A percentile compares a stretch with the other conserved stretches of the same genome.
phyloP scores from a whole-genome alignment of 2,329 filamentous ascomycete genomes.

The Penicillium sp. region DNA sequence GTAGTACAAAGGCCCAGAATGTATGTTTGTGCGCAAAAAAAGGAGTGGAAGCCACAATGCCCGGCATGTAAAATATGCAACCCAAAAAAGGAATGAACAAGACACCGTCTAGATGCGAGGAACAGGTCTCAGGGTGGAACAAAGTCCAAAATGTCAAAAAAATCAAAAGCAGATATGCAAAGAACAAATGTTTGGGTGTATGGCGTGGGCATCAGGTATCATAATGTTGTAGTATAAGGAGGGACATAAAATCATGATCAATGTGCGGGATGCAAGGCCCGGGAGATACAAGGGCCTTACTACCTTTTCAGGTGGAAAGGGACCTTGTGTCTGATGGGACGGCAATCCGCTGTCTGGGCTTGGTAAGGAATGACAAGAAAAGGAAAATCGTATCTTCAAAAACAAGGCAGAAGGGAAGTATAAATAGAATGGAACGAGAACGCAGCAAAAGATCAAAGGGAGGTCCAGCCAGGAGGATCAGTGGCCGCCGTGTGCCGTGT shows the following conservation, averaged over 20 bases:
- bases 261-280: not conserved
- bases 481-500: slow-evolving; percentile 26
- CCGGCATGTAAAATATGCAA: slow-evolving; percentile 27
- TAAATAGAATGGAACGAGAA: slow-evolving; percentile 23
- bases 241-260: slow-evolving; percentile 34
- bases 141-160: not conserved
- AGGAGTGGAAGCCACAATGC: slow-evolving; percentile 36
- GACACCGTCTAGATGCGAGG: slow-evolving; percentile 35
- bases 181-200: slow-evolving; percentile 12
- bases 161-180: slow-evolving; percentile 14
- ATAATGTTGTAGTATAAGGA: slow-evolving; percentile 29
- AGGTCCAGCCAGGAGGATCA: slow-evolving; percentile 11
- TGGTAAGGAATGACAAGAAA: slow-evolving; percentile 28
- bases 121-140: slow-evolving; percentile 17
- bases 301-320: slow-evolving; percentile 22
- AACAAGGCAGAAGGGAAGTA: slow-evolving; percentile 20
- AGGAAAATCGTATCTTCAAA: slow-evolving; percentile 26
- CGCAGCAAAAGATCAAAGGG: slow-evolving; percentile 1
- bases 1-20: slow-evolving; percentile 34
- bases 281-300: slow-evolving; percentile 4
- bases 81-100: slow-evolving; percentile 33
- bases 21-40: slow-evolving; percentile 14
- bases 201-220: slow-evolving; percentile 32
- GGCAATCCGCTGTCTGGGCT: slow-evolving; percentile 17
- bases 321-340: slow-evolving; percentile 1